Evolutionary conservation across 441 rosid species (phyloP).

Genomic region (Populus hybrid): DNA sequence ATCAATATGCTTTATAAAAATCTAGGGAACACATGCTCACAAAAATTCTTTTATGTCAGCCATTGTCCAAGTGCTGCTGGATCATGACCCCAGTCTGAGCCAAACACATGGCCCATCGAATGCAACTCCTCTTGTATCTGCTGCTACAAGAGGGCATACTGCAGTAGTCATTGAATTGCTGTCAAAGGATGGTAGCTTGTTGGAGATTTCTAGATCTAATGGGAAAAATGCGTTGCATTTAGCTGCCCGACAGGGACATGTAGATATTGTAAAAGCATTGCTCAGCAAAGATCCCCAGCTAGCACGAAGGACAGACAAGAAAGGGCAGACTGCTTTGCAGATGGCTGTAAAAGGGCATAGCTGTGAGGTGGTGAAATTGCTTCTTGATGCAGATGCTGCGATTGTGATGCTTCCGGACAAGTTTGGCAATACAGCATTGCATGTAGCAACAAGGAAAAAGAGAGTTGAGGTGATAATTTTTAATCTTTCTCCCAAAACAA

Average conservation of each 20-base stretch:
- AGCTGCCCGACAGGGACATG: slow-evolving; percentile 88
- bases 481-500: background rate
- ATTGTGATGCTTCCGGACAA: slow-evolving; percentile 95
- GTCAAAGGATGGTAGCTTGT: slow-evolving; percentile 70
- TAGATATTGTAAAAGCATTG: slow-evolving; percentile 69
- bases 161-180: slow-evolving; percentile 80
- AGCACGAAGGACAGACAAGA: slow-evolving; percentile 89
- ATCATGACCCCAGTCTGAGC: slow-evolving; percentile 78
- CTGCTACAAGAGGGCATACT: slow-evolving; percentile 87
- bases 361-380: slow-evolving; percentile 81
- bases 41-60: slow-evolving; percentile 45
- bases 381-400: slow-evolving; percentile 90
- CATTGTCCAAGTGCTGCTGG: slow-evolving; percentile 78
- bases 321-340: slow-evolving; percentile 95
- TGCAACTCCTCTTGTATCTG: slow-evolving; percentile 88
- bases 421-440: slow-evolving; percentile 87
- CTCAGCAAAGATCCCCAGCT: slow-evolving; percentile 78
- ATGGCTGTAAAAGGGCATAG: slow-evolving; percentile 98
- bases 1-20: background rate
- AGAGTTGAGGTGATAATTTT: slow-evolving; percentile 66
- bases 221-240: slow-evolving; percentile 91
- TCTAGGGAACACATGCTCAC: slow-evolving; percentile 2
- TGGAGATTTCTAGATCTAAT: slow-evolving; percentile 75
- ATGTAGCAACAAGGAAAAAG: slow-evolving; percentile 92
- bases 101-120: slow-evolving; percentile 71